Base-by-base conservation (phyloP, 2,329 filamentous ascomycete genomes). In the Arachnomyces sp. region DNA sequence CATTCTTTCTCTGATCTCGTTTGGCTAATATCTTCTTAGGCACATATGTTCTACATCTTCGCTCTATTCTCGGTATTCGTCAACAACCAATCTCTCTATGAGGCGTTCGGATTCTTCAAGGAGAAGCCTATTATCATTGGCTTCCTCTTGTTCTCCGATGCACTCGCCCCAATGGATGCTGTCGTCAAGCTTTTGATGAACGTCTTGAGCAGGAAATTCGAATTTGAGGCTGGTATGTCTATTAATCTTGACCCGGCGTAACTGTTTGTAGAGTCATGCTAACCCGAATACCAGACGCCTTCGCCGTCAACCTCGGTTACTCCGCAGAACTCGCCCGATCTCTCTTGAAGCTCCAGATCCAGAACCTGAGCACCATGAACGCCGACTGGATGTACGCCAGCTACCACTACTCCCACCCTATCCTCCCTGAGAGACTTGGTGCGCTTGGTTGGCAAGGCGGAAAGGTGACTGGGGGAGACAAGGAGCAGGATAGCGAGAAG, bases 361-460 rank as follows among this genome's bases (percentile, higher is more conserved):
- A 96, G 71, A 98, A 98, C 61, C 74, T 98, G 51, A 94, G 87
- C 66, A 93, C 86, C 46, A 96, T 98, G 90, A 92, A 98, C 56
- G 92, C 92, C 18, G 93, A 98, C 67, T 94, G 85, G 84, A 80
- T 95, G 76, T 98, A 94, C 65, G 92, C 92, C 39, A 93, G 83
- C 67, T 98, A 96, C 73, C 89, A 98, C 70, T 95, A 93, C 74
- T 95, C 90, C 16, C 92, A 98, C 67, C 92, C 92, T 1, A 95
- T 96, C 51, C 72, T 98, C 50, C 84, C 89, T 1, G 93, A 98
- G 74, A 80, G 92, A 55, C 73, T 98, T 55, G 86, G 84, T 64
- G 92, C 90, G 1, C 75, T 98, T 45, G 82, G 85, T 49, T 98
- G 90, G 89, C 80, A 81, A 57, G 79, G 85, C 45, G 60, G 59